Evolutionary conservation across 805 yeast genomes (phyloP).

Genomic region (Jamesozyma rosinii): DNA sequence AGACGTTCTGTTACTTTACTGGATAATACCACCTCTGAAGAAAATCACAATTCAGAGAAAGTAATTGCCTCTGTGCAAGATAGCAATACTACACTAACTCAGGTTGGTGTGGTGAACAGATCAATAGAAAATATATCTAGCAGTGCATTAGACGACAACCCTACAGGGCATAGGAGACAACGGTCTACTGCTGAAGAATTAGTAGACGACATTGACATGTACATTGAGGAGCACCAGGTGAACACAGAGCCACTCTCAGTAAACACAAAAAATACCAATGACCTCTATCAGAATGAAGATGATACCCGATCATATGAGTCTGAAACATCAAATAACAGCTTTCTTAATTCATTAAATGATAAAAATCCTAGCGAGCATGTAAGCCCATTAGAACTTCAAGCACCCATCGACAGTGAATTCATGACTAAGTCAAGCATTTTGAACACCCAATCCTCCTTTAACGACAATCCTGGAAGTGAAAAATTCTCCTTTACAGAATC

Average conservation of each 20-base stretch:
- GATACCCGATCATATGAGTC: background rate
- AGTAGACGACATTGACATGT: conserved; percentile 28
- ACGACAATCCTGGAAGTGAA: background rate
- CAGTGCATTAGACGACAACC: background rate
- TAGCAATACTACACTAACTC: background rate
- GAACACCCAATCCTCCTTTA: background rate
- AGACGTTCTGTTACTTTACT: background rate
- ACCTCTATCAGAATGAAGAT: background rate
- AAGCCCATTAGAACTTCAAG: background rate
- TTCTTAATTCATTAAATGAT: background rate
- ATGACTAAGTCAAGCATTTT: background rate
- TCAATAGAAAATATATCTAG: background rate
- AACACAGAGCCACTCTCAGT: background rate
- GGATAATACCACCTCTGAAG: background rate
- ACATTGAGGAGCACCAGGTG: conserved; percentile 14
- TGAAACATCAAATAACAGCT: background rate
- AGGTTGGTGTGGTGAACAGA: too few relatives aligned
- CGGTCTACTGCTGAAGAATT: conserved; percentile 29
- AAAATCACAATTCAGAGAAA: background rate
- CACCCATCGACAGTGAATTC: too few relatives aligned
- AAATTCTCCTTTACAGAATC: conserved; percentile 17
- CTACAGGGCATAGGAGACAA: conserved; percentile 19
- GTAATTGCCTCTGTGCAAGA: background rate
- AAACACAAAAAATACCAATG: background rate
- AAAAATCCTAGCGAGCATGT: background rate